Conservation (phyloP, 2,329 filamentous ascomycete species). For the Aspergillus pseudoviridinutans region DNA sequence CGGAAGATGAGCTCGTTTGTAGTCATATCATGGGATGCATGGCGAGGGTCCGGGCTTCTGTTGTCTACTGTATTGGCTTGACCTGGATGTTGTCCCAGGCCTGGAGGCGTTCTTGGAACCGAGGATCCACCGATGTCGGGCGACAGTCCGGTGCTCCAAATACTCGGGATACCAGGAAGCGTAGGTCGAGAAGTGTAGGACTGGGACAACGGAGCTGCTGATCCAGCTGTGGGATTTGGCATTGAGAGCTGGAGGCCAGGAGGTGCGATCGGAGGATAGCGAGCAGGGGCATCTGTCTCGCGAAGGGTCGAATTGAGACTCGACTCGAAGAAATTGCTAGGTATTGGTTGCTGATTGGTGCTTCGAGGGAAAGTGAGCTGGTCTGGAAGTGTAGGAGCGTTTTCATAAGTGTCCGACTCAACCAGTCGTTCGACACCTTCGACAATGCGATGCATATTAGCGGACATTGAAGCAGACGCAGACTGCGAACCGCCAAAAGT, state of each 20-base stretch:
- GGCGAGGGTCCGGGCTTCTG: conserved; percentile 15
- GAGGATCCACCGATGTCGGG: conserved; percentile 39
- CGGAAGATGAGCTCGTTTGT: conserved; percentile 25
- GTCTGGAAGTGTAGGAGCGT: conserved; percentile 23
- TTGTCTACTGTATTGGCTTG: conserved; percentile 12
- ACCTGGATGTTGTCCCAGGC: conserved; percentile 25
- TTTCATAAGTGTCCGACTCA: conserved; percentile 39
- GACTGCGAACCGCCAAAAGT: conserved; percentile 43
- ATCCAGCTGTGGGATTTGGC: conserved; percentile 15
- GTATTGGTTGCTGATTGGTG: conserved; percentile 18
- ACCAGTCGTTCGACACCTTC: conserved; percentile 38
- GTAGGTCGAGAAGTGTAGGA: conserved; percentile 30
- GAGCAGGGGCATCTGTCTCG: conserved; percentile 19
- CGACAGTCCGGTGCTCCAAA: conserved; percentile 45
- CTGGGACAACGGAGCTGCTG: conserved; percentile 23
- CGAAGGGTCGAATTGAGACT: conserved; percentile 17
- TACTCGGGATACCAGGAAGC: conserved; percentile 36
- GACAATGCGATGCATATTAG: conserved; percentile 38
- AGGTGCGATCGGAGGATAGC: conserved; percentile 29
- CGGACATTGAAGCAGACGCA: conserved; percentile 43
- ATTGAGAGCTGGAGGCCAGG: conserved; percentile 30
- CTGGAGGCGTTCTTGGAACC: conserved; percentile 38
- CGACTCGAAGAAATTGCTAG: conserved; percentile 21
- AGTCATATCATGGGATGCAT: conserved; percentile 22
- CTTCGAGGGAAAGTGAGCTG: conserved; percentile 24